These are phyloP conservation scores for Zychaea mexicana DNA, from an alignment of 371 early-diverging fungal species.

Conservation along the genomic window DNA sequence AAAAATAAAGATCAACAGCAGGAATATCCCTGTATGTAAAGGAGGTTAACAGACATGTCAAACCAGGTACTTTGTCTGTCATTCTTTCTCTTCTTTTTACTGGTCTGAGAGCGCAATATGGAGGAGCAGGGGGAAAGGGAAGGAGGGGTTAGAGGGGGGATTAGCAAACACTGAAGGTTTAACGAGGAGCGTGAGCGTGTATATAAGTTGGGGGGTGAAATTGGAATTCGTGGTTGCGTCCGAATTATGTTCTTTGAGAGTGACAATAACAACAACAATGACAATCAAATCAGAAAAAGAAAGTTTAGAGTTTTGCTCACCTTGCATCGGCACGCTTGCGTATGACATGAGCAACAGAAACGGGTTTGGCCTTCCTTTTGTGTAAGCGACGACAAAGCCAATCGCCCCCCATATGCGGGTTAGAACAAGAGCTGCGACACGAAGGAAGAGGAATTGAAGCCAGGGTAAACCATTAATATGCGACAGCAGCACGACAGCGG, in stretches of 20 bases:
- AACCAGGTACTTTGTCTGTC: too few species aligned
- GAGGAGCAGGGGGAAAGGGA: too few species aligned
- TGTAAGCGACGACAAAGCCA: neutral
- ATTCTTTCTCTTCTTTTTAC: too few species aligned
- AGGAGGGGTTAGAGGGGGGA: too few species aligned
- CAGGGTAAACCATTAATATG: neutral
- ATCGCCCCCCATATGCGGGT: constrained; percentile 17
- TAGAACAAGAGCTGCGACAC: constrained; percentile 10
- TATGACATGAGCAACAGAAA: constrained; percentile 13
- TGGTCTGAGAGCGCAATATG: too few species aligned
- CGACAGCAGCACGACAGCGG: too few species aligned
- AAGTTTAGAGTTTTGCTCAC: neutral
- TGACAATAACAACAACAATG: neutral
- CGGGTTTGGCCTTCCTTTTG: neutral
- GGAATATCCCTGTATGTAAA: constrained; percentile 8
- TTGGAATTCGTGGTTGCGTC: too few species aligned
- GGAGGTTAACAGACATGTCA: neutral
- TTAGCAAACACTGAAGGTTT: too few species aligned
- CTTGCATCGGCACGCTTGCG: constrained; percentile 11
- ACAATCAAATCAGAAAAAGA: neutral
- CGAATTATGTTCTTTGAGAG: too few species aligned
- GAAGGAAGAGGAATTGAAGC: neutral
- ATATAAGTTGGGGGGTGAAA: too few species aligned
- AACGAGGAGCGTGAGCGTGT: neutral
- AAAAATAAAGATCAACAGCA: constrained; percentile 6